phyloP scores from a whole-genome alignment of 441 rosid genomes.

The Erysimum pusillum region DNA sequence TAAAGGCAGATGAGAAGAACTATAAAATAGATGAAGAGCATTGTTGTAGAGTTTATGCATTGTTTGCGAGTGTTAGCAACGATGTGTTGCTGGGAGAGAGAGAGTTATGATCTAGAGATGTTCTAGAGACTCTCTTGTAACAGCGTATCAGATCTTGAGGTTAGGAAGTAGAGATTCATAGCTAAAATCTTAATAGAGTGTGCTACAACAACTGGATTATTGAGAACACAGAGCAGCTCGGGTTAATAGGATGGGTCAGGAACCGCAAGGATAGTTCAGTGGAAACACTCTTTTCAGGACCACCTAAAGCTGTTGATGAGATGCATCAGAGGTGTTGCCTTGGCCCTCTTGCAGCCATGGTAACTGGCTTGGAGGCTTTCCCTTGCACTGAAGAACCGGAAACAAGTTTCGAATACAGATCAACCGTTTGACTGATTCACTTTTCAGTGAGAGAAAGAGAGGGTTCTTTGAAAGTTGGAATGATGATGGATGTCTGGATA shows the following conservation, averaged over 20 bases:
- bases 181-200: no score
- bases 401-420: conserved; percentile 63
- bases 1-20: no score
- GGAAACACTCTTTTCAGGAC: conserved; percentile 86
- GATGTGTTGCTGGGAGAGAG: no score
- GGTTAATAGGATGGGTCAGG: conserved; percentile 93
- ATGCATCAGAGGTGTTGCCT: conserved; percentile 90
- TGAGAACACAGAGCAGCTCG: conserved; percentile 76
- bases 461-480: conserved; percentile 7
- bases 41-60: no score
- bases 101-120: no score
- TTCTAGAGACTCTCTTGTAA: no score
- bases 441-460: background rate
- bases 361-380: conserved; percentile 73
- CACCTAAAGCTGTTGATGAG: conserved; percentile 66
- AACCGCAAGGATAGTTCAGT: conserved; percentile 88
- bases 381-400: conserved; percentile 79
- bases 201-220: conserved; percentile 90
- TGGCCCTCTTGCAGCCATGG: conserved; percentile 82
- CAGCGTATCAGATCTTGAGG: no score
- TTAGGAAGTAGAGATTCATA: no score
- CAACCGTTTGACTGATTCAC: conserved; percentile 54
- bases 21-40: no score
- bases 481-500: background rate
- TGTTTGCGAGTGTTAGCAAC: no score